These are phyloP conservation scores for Pseudohalonectria lignicola DNA, from an alignment of 2,329 filamentous ascomycete genomes.

Conservation along the genomic window DNA sequence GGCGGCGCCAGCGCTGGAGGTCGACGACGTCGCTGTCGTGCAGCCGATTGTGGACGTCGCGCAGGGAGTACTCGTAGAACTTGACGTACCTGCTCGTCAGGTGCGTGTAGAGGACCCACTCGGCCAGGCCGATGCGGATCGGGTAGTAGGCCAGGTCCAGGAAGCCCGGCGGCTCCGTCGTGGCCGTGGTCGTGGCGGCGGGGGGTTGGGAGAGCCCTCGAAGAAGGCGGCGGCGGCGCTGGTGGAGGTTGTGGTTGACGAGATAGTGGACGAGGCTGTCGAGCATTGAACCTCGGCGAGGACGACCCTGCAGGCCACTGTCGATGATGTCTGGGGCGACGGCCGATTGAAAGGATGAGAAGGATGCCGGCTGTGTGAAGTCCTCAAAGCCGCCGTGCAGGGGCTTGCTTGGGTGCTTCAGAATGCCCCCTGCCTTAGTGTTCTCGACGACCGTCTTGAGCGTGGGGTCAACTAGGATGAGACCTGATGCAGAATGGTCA, in stretches of 20 bases:
- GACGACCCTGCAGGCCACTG: neutral
- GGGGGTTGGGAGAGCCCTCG: slow-evolving; percentile 2
- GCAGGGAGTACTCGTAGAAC: slow-evolving; percentile 10
- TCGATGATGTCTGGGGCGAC: neutral
- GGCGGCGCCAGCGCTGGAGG: slow-evolving; percentile 11
- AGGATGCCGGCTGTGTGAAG: slow-evolving; percentile 2
- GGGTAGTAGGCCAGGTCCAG: slow-evolving; percentile 9
- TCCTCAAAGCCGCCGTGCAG: slow-evolving; percentile 6
- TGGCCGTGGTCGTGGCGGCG: too few relatives aligned
- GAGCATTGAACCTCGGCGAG: slow-evolving; percentile 3
- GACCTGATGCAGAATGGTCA: slow-evolving; percentile 1
- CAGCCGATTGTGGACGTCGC: slow-evolving; percentile 5
- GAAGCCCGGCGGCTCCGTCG: slow-evolving; percentile 3
- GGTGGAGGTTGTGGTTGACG: too few relatives aligned
- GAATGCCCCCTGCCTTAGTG: neutral
- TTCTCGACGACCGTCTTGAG: slow-evolving; percentile 2
- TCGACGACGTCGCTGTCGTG: slow-evolving; percentile 9
- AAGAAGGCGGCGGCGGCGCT: too few relatives aligned
- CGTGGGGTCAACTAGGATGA: slow-evolving; percentile 4
- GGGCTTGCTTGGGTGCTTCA: slow-evolving; percentile 1
- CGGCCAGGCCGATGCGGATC: slow-evolving; percentile 8
- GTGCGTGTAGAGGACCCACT: slow-evolving; percentile 10
- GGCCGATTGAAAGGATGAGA: slow-evolving; percentile 4
- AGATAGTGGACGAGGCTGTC: slow-evolving; percentile 3
- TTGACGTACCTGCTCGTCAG: slow-evolving; percentile 10